phyloP scores from a whole-genome alignment of 75 land plant species.

The Chamaecyparis obtusa region DNA sequence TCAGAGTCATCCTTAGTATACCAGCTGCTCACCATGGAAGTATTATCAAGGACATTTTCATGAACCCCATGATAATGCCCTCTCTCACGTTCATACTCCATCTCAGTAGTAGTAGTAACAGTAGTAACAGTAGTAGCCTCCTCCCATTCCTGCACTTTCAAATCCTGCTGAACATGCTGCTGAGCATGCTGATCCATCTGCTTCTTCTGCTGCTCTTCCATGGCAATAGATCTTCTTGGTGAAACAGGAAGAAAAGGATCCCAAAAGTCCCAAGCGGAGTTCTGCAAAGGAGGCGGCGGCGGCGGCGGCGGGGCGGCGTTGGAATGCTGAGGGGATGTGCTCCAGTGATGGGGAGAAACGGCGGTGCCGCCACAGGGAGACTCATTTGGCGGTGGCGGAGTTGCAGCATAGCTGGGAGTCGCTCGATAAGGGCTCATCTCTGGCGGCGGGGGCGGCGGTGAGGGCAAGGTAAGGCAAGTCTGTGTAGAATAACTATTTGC shows the following conservation, averaged over 20 bases:
- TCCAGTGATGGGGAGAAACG: not conserved
- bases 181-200: constrained; percentile 24
- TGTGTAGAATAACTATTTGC: constrained; percentile 30
- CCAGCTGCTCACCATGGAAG: constrained; percentile 28
- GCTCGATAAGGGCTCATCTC: constrained; percentile 8
- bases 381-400: not conserved
- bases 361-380: not conserved
- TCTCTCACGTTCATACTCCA: constrained; percentile 9
- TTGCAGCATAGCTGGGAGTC: not conserved
- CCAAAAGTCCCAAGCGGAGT: constrained; percentile 73
- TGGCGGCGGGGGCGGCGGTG: constrained; percentile 18
- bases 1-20: constrained; percentile 43
- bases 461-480: constrained; percentile 9
- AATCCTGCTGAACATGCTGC: constrained; percentile 19
- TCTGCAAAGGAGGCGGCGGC: constrained; percentile 49
- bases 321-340: not conserved
- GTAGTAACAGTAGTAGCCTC: constrained; percentile 15
- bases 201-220: not conserved
- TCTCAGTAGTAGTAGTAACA: not conserved
- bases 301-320: constrained; percentile 29
- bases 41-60: not conserved
- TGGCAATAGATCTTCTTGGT: not conserved
- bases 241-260: constrained; percentile 57
- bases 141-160: constrained; percentile 59
- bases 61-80: not conserved